These are phyloP conservation scores for Backusella tuberculispora DNA, from an alignment of 192 early-diverging fungal species.

Conservation along the genomic window DNA sequence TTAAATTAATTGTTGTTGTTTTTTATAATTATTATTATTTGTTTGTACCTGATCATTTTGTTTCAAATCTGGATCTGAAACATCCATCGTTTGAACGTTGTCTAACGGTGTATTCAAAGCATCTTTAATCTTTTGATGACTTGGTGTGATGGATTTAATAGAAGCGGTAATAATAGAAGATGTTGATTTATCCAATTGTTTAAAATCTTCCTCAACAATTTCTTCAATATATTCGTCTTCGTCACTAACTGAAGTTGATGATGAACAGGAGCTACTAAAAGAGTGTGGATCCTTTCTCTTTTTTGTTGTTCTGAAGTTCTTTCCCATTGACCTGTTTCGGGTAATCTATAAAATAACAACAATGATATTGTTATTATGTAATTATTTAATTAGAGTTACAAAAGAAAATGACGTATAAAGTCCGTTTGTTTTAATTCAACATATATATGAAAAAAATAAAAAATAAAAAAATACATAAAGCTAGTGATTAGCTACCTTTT, in stretches of 20 bases:
- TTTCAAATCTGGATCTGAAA: slow-evolving; percentile 7
- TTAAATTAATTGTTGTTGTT: not conserved
- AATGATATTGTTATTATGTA: not conserved
- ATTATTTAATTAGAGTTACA: not conserved
- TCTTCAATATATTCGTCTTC: slow-evolving; percentile 11
- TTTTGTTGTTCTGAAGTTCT: slow-evolving; percentile 8
- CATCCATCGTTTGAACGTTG: not conserved
- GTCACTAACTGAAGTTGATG: not conserved
- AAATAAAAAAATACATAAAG: slow-evolving; percentile 2
- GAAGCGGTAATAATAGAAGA: slow-evolving; percentile 8
- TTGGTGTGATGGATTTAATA: slow-evolving; percentile 4
- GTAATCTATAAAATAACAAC: not conserved
- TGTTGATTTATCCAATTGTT: not conserved
- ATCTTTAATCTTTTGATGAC: slow-evolving; percentile 7
- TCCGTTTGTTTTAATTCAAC: too few species aligned
- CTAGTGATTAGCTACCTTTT: slow-evolving; percentile 30
- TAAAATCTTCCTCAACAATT: not conserved
- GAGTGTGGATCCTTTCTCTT: not conserved
- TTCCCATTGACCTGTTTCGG: slow-evolving; percentile 4
- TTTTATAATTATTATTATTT: not conserved
- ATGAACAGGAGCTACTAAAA: not conserved
- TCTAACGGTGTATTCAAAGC: slow-evolving; percentile 7
- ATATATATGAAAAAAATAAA: not conserved
- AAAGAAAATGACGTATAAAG: not conserved
- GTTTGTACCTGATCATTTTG: slow-evolving; percentile 1